phyloP scores from a whole-genome alignment of 441 rosid genomes.

The Adansonia grandidieri region DNA sequence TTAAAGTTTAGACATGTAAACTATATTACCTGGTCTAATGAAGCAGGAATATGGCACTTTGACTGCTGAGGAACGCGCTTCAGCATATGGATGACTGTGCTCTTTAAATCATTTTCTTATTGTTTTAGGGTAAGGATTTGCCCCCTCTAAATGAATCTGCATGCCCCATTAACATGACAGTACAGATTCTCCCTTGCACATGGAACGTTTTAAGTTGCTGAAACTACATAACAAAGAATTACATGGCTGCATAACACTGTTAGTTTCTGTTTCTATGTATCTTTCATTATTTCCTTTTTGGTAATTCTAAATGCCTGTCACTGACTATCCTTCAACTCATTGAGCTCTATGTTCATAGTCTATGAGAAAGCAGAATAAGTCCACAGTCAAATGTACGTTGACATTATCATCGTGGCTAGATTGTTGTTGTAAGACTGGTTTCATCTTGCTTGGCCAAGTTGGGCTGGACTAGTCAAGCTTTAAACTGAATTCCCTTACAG shows the following conservation, averaged over 20 bases:
- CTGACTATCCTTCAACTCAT: background rate
- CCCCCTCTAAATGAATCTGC: background rate
- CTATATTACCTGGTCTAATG: conserved; percentile 20
- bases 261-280: background rate
- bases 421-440: background rate
- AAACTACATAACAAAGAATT: background rate
- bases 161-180: conserved; percentile 6
- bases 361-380: background rate
- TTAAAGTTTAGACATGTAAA: conserved; percentile 22
- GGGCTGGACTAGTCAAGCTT: background rate
- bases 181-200: background rate
- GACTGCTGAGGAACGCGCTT: background rate
- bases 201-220: background rate
- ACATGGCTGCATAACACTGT: background rate
- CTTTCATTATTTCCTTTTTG: background rate
- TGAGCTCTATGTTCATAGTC: background rate
- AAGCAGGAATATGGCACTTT: conserved; percentile 4
- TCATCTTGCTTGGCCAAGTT: background rate
- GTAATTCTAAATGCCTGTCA: background rate
- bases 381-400: background rate
- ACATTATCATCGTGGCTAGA: background rate
- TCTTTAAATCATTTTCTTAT: conserved; percentile 2
- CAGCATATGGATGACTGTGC: conserved; percentile 20
- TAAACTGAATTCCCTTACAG: background rate
- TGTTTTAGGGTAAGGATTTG: conserved; percentile 13